A percentile compares a stretch with the other conserved stretches of the same genome.
These are phyloP conservation scores for Asclepias syriaca DNA, from an alignment of 257 asterid species.

Conservation along the genomic window DNA sequence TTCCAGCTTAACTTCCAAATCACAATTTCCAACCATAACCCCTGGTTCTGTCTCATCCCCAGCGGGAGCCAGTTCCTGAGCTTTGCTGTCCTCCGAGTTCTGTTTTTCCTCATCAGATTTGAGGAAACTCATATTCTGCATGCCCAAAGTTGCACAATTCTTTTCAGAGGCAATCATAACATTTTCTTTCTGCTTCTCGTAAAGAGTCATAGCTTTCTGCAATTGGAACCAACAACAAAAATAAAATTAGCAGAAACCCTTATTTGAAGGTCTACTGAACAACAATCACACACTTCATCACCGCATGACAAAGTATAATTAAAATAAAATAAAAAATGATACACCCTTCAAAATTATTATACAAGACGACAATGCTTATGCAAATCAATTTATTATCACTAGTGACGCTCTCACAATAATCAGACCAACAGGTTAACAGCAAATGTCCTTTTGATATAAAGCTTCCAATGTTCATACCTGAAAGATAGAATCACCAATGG, in stretches of 20 bases:
- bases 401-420: neutral
- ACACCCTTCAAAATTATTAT: neutral
- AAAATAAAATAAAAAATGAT: too few species aligned
- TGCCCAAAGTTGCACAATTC: slow-evolving; percentile 18
- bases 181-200: slow-evolving; percentile 51
- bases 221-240: slow-evolving; percentile 15
- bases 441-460: neutral
- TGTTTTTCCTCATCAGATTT: slow-evolving; percentile 27
- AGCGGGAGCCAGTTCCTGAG: slow-evolving; percentile 28
- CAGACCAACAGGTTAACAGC: neutral
- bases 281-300: neutral
- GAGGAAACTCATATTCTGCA: slow-evolving; percentile 17
- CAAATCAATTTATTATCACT: too few species aligned
- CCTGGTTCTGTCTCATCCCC: slow-evolving; percentile 25
- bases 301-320: neutral
- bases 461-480: slow-evolving; percentile 43
- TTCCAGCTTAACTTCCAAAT: slow-evolving; percentile 26
- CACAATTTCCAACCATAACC: slow-evolving; percentile 22
- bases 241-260: slow-evolving; percentile 6
- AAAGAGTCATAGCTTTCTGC: slow-evolving; percentile 80
- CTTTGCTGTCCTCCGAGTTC: slow-evolving; percentile 17
- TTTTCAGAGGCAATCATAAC: slow-evolving; percentile 23
- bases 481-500: slow-evolving; percentile 57
- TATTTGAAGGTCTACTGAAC: neutral
- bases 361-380: neutral